phyloP scores from a whole-genome alignment of 2,329 filamentous ascomycete species.

The Ophiostoma sp. region DNA sequence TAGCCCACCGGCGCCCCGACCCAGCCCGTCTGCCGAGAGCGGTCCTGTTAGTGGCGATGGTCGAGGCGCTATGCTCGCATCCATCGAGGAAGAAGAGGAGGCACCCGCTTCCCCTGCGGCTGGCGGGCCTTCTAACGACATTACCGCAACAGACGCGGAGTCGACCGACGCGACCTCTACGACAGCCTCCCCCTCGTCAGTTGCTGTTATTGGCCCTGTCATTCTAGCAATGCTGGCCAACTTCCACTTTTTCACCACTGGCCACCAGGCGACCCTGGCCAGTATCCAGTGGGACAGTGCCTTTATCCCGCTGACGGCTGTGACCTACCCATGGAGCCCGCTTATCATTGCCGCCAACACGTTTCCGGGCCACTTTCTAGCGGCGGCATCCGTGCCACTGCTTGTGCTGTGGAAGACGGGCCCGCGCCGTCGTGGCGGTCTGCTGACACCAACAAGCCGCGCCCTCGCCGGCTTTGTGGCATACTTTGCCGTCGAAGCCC shows the following conservation, averaged over 20 bases:
- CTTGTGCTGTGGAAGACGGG: constrained; percentile 84
- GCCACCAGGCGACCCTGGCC: constrained; percentile 81
- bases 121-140: neutral
- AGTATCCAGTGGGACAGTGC: constrained; percentile 95
- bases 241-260: constrained; percentile 96
- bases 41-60: constrained; percentile 1
- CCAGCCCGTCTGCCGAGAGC: neutral
- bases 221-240: constrained; percentile 83
- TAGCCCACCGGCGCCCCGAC: constrained; percentile 29
- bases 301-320: constrained; percentile 77
- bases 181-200: constrained; percentile 56
- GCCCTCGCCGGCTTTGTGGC: constrained; percentile 69
- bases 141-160: constrained; percentile 53
- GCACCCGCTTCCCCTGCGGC: constrained; percentile 32
- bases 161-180: constrained; percentile 28
- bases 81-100: constrained; percentile 21
- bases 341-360: constrained; percentile 78
- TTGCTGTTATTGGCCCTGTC: constrained; percentile 71
- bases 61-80: constrained; percentile 18
- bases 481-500: constrained; percentile 75
- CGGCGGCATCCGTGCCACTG: constrained; percentile 72
- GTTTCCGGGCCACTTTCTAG: constrained; percentile 82
- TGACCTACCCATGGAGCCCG: constrained; percentile 87
- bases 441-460: constrained; percentile 66
- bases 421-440: constrained; percentile 62